phyloP scores from a whole-genome alignment of 805 yeast genomes.

The Candida railenensis region DNA sequence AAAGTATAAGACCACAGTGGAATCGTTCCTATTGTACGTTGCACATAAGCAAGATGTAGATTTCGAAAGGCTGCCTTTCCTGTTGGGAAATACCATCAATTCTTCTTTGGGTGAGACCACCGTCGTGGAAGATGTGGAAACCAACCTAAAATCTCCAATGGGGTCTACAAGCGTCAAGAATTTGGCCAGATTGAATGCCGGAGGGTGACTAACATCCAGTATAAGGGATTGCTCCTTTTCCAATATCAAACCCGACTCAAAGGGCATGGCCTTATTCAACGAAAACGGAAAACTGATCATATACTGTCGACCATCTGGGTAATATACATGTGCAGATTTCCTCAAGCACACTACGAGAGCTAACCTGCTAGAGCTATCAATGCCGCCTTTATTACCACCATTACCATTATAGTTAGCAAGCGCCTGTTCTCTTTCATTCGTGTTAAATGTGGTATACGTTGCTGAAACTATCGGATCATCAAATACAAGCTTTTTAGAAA shows the following conservation, averaged over 20 bases:
- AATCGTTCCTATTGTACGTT: conserved; percentile 50
- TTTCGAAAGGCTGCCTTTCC: not conserved
- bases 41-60: conserved; percentile 47
- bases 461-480: conserved; percentile 57
- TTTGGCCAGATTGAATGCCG: conserved; percentile 27
- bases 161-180: conserved; percentile 77
- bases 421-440: conserved; percentile 6
- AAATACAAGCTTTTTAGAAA: conserved; percentile 49
- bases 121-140: conserved; percentile 69
- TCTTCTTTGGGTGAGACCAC: conserved; percentile 59
- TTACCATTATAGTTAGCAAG: not conserved
- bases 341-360: conserved; percentile 61
- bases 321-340: conserved; percentile 63
- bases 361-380: not conserved
- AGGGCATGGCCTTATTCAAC: conserved; percentile 59
- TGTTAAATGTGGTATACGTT: conserved; percentile 54
- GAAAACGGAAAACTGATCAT: conserved; percentile 69
- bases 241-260: conserved; percentile 65
- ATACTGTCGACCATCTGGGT: conserved; percentile 56
- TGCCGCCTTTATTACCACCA: conserved; percentile 6
- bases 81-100: conserved; percentile 52
- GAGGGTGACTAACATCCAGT: conserved; percentile 13
- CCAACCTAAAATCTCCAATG: conserved; percentile 65
- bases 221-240: conserved; percentile 40
- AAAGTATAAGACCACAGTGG: conserved; percentile 53